phyloP scores from a whole-genome alignment of 2,329 filamentous ascomycete genomes.

The Penicillium sp. region DNA sequence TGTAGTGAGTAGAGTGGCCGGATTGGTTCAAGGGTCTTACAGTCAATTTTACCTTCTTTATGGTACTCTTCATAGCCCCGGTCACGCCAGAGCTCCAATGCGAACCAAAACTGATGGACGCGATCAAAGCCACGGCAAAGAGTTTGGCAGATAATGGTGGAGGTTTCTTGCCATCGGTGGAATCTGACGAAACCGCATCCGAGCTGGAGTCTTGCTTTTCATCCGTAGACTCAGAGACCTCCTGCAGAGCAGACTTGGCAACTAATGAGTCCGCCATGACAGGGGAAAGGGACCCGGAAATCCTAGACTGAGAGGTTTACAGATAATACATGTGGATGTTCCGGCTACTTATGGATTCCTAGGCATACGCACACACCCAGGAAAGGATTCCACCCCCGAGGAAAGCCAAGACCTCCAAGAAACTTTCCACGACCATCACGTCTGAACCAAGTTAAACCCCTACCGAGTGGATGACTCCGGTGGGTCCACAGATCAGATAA shows the following conservation, averaged over 20 bases:
- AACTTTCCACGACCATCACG: neutral
- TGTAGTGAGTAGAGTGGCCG: neutral
- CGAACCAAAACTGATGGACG: slow-evolving; percentile 57
- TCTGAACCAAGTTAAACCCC: neutral
- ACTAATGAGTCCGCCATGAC: slow-evolving; percentile 3
- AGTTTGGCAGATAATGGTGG: slow-evolving; percentile 37
- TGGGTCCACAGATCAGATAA: slow-evolving; percentile 10
- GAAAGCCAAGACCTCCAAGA: neutral
- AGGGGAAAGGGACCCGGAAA: neutral
- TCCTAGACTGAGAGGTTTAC: neutral
- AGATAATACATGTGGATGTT: neutral
- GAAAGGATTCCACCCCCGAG: too few relatives aligned
- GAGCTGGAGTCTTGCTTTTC: neutral
- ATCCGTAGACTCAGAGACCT: neutral
- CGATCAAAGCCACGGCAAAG: slow-evolving; percentile 45
- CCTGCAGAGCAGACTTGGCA: slow-evolving; percentile 8
- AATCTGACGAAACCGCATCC: neutral
- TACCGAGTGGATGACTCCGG: neutral
- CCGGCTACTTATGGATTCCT: neutral
- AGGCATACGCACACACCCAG: neutral
- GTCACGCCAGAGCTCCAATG: slow-evolving; percentile 62
- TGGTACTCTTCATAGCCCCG: slow-evolving; percentile 59
- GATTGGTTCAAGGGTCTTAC: neutral
- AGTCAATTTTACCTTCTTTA: slow-evolving; percentile 50
- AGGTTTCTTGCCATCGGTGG: slow-evolving; percentile 17